Conservation (phyloP, 805 yeast species). For the Grigorovia yakushimaensis region DNA sequence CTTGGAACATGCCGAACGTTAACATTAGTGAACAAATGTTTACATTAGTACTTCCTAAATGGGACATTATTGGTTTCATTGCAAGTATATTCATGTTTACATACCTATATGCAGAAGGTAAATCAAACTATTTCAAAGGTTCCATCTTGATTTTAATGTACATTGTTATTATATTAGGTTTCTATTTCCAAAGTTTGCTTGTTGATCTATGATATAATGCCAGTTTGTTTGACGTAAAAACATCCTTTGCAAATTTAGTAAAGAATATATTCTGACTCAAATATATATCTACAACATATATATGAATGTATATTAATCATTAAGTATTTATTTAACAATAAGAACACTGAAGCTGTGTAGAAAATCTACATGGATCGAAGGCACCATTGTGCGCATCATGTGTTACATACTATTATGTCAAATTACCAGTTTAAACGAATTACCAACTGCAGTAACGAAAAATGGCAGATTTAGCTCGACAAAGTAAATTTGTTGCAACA, state of each 20-base stretch:
- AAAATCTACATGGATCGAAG: neutral
- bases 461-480: neutral
- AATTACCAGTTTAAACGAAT: too few species aligned
- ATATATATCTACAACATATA: too few species aligned
- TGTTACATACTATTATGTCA: neutral
- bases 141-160: slow-evolving; percentile 75
- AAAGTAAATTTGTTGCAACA: neutral
- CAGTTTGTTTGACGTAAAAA: too few species aligned
- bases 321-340: too few species aligned
- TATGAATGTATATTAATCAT: too few species aligned
- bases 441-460: neutral
- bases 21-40: slow-evolving; percentile 36
- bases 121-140: slow-evolving; percentile 93
- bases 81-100: slow-evolving; percentile 84
- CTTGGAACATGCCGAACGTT: slow-evolving; percentile 27
- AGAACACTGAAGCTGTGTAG: too few species aligned
- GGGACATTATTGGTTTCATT: slow-evolving; percentile 86
- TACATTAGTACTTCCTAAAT: slow-evolving; percentile 82
- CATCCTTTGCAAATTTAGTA: neutral
- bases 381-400: neutral
- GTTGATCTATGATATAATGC: slow-evolving; percentile 1
- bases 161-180: slow-evolving; percentile 66
- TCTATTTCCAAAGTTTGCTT: slow-evolving; percentile 46
- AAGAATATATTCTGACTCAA: neutral
- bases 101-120: slow-evolving; percentile 93